Conservation (phyloP, 306 rosid genomes). For the Boehmeria nivea region DNA sequence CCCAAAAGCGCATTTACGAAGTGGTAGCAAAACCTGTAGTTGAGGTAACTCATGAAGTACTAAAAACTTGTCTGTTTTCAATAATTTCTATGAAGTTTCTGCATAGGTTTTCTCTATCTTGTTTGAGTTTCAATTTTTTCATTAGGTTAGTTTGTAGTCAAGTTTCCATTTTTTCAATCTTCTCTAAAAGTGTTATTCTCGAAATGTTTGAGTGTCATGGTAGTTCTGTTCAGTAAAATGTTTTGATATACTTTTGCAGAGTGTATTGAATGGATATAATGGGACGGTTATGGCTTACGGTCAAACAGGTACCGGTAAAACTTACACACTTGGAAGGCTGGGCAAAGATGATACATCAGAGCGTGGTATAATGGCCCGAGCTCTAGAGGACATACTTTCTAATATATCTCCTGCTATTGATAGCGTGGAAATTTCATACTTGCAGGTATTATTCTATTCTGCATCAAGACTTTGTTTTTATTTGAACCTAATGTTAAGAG, state of each 20-base stretch:
- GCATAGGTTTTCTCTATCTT: no score
- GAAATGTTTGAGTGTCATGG: not conserved
- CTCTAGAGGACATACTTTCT: conserved; percentile 54
- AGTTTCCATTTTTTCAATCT: not conserved
- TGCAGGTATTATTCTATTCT: conserved; percentile 41
- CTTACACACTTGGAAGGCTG: conserved; percentile 59
- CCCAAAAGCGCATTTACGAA: conserved; percentile 61
- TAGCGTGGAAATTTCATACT: conserved; percentile 53
- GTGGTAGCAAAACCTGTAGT: conserved; percentile 69
- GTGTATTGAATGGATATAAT: conserved; percentile 62
- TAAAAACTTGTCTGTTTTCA: no score
- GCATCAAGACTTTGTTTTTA: not conserved
- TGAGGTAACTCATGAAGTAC: conserved; percentile 42
- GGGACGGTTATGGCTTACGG: conserved; percentile 81
- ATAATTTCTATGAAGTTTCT: no score
- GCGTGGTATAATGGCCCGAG: conserved; percentile 67
- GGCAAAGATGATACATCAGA: conserved; percentile 55
- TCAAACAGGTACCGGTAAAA: conserved; percentile 75
- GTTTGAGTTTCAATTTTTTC: no score
- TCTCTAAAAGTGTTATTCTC: not conserved
- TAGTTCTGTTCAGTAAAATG: conserved; percentile 2
- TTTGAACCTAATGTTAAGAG: not conserved
- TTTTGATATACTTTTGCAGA: conserved; percentile 39
- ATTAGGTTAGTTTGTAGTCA: not conserved
- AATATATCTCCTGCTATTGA: conserved; percentile 39